Evolutionary conservation across 2,329 filamentous ascomycete genomes (phyloP).

Genomic region (Colletotrichum orbiculare): DNA sequence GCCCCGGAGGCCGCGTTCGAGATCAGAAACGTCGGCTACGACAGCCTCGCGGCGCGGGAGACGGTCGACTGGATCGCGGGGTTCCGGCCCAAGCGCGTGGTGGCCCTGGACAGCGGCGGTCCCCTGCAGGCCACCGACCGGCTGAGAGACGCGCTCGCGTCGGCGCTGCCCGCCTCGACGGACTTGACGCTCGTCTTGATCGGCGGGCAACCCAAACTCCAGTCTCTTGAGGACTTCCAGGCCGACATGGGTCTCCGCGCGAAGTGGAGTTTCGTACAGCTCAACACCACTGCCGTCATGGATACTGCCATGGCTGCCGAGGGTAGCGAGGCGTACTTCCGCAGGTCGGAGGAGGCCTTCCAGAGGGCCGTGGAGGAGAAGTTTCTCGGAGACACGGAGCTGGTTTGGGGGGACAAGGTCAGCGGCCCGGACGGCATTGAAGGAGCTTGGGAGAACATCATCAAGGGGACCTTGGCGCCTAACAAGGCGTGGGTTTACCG

Average conservation of each 20-base stretch:
- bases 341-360: constrained; percentile 14
- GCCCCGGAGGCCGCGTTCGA: constrained; percentile 5
- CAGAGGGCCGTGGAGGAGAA: constrained; percentile 13
- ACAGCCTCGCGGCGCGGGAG: constrained; percentile 4
- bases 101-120: constrained; percentile 40
- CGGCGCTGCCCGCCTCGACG: background rate
- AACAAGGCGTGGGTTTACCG: constrained; percentile 21
- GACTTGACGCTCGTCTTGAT: constrained; percentile 9
- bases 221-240: background rate
- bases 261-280: constrained; percentile 14
- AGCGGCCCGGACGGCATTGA: constrained; percentile 25
- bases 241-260: background rate
- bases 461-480: constrained; percentile 18
- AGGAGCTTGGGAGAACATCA: constrained; percentile 19
- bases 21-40: constrained; percentile 34
- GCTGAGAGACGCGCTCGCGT: constrained; percentile 16
- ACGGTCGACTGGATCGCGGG: constrained; percentile 33
- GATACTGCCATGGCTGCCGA: constrained; percentile 25
- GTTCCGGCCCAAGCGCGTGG: constrained; percentile 34
- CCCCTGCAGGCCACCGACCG: constrained; percentile 8
- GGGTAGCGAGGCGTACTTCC: constrained; percentile 10
- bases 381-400: constrained; percentile 7
- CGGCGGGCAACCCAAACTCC: constrained; percentile 13
- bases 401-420: constrained; percentile 26
- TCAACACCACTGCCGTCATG: constrained; percentile 33